Evolutionary conservation across 2,329 filamentous ascomycete species (phyloP), one percentile per base, ranked within the genome.

Genomic region (Passalora sequoiae): DNA sequence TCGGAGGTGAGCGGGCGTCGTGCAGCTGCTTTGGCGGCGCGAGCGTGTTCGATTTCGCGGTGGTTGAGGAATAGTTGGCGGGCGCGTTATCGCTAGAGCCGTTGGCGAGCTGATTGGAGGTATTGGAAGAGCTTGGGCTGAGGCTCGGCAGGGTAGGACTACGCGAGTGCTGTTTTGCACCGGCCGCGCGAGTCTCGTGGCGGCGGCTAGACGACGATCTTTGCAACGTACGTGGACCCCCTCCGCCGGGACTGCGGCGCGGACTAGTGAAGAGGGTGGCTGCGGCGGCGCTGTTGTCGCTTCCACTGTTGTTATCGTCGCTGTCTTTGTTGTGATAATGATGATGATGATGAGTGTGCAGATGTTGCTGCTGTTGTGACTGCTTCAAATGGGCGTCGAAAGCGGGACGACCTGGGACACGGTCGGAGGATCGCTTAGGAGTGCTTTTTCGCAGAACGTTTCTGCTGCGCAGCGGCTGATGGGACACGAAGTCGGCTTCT

Each of bases 1-100:
- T 61, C 46, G 53, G 51, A 15, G 55, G 59, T 22, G 36, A 29
- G 13, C 32, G 21, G 22, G 42, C 37, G n/a, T 42, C 37, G 40
- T 19, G 33, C 27, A 31, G 43, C 40, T 43, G 10, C 27, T 33
- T 24, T 19, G 43, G 21, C 12, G 15, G 25, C 13, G 41, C 25
- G 31, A 21, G 30, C 27, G 39, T 37, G 39, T 20, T 38, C 44
- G 10, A 41, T n/a, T 29, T 37, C 24, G 24, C 20, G 35, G 37
- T 31, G 29, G 24, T 25, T 17, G 36, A 29, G 40, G 19, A 29
- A n/a, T 19, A 21, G 43, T 19, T 25, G n/a, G 21, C 40, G 32
- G 32, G 32, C 32, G 27, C 32, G 33, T 37, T 27, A 36, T 37
- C 22, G 24, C 24, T 27, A 24, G 17, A n/a, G 40, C 15, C 17